Base-by-base conservation (phyloP, 2,329 filamentous ascomycete genomes). In the Thielaviopsis cerberus region DNA sequence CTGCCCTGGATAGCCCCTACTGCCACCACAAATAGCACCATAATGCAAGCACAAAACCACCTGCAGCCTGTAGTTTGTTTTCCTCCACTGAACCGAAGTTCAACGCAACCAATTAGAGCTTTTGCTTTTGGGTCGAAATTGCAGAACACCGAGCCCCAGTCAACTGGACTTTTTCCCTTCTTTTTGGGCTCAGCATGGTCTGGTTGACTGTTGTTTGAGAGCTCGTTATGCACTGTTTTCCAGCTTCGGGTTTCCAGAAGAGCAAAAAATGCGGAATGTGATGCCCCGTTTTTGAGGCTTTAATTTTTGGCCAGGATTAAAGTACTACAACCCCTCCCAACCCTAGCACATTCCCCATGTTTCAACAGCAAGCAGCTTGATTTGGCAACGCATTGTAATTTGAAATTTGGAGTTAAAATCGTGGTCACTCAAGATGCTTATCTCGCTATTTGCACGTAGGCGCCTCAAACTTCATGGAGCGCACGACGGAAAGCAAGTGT, bases 271-370 rank as follows among this genome's bases (percentile, higher is more conserved):
- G 52, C 26, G 57, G 52, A 22, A 59, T 52, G n/a, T 13, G 52
- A 51, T 59, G 45, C 53, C 57, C 57, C 4, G 52, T 25, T 25
- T 51, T 1, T 58, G 5, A 58, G 57, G 57, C 57, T 53, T 7
- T 54, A 22, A 48, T 48, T 48, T 41, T 11, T 48, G 41, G n/a
- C 41, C 17, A 48, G 41, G 41, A 48, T 48, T 48, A 48, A 20
- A 48, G 6, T 48, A 48, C 27, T 11, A 10, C 41, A 22, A 22
- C 41, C 41, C 41, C 41, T 48, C 41, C 10, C 41, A 48, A 48
- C 41, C 41, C 41, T 48, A 48, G 41, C 41, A 17, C 41, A 22
- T 48, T 22, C 41, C n/a, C 41, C 41, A 48, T 20, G 41, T 48
- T 41, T 41, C 34, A 41, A 41, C 2, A 41, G 10, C 41, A 48